Percentiles rank a stretch among this genome's conserved stretches.
Conservation (phyloP, 202 grass and related monocot genomes). For the Schoenoplectus tabernaemontani region DNA sequence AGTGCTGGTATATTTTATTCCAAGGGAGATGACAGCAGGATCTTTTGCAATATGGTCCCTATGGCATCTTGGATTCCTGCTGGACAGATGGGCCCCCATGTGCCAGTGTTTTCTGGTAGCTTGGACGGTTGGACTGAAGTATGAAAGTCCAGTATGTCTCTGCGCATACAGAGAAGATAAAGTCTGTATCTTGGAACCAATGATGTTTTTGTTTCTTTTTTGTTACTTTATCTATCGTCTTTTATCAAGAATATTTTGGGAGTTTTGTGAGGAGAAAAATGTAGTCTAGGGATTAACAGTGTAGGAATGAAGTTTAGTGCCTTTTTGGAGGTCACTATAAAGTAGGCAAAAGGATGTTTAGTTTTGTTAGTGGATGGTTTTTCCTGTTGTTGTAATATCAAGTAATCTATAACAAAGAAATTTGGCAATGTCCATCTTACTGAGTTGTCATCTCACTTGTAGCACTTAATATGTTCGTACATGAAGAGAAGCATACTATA, state of each 20-base stretch:
- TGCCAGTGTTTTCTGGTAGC: conserved; percentile 56
- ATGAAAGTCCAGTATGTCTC: conserved; percentile 15
- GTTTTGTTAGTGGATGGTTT: not conserved
- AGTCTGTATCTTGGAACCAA: conserved; percentile 5
- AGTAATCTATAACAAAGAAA: conserved; percentile 12
- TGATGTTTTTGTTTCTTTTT: conserved; percentile 18
- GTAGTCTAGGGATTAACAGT: conserved; percentile 13
- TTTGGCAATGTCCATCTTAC: not conserved
- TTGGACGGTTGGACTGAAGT: conserved; percentile 45
- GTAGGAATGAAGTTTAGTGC: not conserved
- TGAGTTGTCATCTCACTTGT: not conserved
- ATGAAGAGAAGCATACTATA: not conserved
- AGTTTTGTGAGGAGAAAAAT: not conserved
- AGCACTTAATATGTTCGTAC: not conserved
- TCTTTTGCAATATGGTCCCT: conserved; percentile 20
- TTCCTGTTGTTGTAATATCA: not conserved
- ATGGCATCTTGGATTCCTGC: conserved; percentile 48
- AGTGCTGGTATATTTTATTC: conserved; percentile 38
- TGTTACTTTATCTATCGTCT: not conserved
- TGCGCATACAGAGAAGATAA: conserved; percentile 1
- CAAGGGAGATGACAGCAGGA: conserved; percentile 18
- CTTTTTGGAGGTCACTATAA: not conserved
- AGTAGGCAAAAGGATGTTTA: not conserved
- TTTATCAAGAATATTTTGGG: conserved; percentile 7
- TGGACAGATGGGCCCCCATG: conserved; percentile 31